Evolutionary conservation across 257 asterid genomes (phyloP).

Genomic region (Nicotiana attenuata): DNA sequence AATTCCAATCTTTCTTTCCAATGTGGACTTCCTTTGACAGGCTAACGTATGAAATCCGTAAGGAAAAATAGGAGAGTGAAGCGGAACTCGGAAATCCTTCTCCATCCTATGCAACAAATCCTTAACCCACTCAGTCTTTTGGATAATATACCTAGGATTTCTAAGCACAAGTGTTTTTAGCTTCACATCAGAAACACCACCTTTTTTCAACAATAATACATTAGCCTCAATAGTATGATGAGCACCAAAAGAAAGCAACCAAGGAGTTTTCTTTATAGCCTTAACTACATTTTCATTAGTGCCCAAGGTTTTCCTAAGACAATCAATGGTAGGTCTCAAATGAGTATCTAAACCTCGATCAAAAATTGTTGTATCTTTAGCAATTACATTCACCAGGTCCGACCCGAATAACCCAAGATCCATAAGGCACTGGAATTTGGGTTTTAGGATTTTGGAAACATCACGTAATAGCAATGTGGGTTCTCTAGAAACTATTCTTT

Average conservation of each 20-base stretch:
- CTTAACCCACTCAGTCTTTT: slow-evolving; percentile 1
- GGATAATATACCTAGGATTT: background rate
- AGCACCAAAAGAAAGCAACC: background rate
- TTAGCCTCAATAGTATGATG: background rate
- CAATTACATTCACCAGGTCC: background rate
- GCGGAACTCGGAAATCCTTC: background rate
- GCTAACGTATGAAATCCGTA: background rate
- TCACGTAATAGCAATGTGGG: background rate
- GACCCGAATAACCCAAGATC: background rate
- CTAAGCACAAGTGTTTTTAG: background rate
- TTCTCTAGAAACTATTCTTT: background rate
- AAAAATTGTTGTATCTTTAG: background rate
- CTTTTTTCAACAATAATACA: background rate
- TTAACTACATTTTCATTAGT: background rate
- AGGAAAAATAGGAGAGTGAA: slow-evolving; percentile 2
- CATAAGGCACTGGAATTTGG: slow-evolving; percentile 7
- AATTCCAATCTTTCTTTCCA: background rate
- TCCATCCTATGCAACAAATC: background rate
- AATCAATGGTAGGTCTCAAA: background rate
- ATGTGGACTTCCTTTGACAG: background rate
- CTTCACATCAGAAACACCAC: background rate
- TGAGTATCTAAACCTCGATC: background rate
- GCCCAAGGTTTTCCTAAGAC: background rate
- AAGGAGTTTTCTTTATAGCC: background rate
- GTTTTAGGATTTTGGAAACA: slow-evolving; percentile 17